These are phyloP conservation scores for Solanum chiquidenum DNA, from an alignment of 257 asterid genomes.

Conservation along the genomic window DNA sequence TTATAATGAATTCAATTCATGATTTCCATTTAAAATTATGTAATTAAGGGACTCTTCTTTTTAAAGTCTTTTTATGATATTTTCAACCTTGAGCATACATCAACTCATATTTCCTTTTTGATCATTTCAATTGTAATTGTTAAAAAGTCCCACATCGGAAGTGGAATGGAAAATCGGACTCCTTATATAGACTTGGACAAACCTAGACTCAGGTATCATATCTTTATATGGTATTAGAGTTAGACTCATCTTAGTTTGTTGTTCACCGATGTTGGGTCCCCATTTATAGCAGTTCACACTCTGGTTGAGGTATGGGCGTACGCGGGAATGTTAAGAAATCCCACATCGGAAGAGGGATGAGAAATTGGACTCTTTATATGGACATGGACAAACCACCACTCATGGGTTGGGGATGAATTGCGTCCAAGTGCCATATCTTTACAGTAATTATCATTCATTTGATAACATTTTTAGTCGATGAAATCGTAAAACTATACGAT, in stretches of 20 bases:
- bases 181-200: neutral
- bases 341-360: neutral
- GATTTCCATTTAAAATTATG: no score
- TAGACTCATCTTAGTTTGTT: neutral
- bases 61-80: no score
- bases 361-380: neutral
- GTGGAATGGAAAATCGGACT: neutral
- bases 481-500: no score
- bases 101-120: neutral
- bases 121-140: neutral
- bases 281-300: no score
- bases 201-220: neutral
- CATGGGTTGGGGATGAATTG: neutral
- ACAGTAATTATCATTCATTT: neutral
- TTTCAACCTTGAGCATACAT: no score
- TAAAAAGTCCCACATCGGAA: neutral
- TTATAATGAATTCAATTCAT: no score
- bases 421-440: neutral
- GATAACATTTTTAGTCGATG: no score
- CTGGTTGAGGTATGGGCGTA: neutral
- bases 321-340: neutral
- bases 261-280: neutral
- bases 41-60: no score
- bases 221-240: neutral
- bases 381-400: neutral